phyloP scores from a whole-genome alignment of 306 rosid genomes.

The Prinsepia uniflora region DNA sequence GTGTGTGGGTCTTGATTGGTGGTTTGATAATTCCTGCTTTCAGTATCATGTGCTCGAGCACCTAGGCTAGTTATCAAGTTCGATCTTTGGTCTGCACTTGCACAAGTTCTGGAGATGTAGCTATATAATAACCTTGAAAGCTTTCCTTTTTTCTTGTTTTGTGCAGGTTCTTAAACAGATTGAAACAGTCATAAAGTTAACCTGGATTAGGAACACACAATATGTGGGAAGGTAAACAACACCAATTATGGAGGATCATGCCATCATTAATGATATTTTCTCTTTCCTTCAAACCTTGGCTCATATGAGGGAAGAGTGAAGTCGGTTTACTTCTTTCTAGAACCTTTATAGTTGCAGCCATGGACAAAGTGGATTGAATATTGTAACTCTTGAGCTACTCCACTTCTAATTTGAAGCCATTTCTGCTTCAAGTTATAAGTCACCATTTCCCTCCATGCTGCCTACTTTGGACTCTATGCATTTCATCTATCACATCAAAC shows the following conservation, averaged over 20 bases:
- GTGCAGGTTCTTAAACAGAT: conserved; percentile 68
- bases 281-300: background rate
- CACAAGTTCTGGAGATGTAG: background rate
- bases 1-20: background rate
- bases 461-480: background rate
- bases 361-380: background rate
- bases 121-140: background rate
- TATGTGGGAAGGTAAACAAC: conserved; percentile 55
- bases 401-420: background rate
- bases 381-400: background rate
- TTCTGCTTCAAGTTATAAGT: background rate
- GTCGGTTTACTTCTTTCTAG: background rate
- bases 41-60: background rate
- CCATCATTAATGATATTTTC: background rate
- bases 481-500: background rate
- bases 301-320: background rate
- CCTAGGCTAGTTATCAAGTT: background rate
- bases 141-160: background rate
- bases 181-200: conserved; percentile 50
- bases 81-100: background rate
- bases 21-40: background rate
- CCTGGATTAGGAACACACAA: conserved; percentile 89
- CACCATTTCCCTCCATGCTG: background rate
- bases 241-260: background rate
- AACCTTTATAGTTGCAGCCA: background rate